Percentiles rank a stretch among this genome's conserved stretches.
Evolutionary conservation across 1,284 basidiomycete species (phyloP).

Genomic region (Ustilago trichophora): DNA sequence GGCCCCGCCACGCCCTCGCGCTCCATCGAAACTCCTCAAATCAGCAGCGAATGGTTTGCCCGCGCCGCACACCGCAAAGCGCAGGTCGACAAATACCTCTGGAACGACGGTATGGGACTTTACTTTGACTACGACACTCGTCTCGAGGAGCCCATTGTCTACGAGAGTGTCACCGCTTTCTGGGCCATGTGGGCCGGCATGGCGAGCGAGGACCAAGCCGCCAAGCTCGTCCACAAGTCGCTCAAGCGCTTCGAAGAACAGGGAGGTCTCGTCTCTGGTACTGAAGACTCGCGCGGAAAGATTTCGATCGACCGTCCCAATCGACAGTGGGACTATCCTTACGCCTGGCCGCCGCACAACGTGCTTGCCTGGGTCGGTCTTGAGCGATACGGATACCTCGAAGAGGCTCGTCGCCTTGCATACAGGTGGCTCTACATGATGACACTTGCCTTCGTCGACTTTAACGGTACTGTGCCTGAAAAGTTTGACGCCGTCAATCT

Average conservation of each 20-base stretch:
- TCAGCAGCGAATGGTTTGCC: slow-evolving; percentile 61
- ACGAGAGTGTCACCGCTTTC: slow-evolving; percentile 93
- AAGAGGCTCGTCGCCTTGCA: slow-evolving; percentile 89
- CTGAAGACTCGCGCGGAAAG: slow-evolving; percentile 93
- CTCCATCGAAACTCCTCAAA: slow-evolving; percentile 70
- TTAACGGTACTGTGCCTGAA: slow-evolving; percentile 96
- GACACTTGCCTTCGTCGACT: slow-evolving; percentile 72
- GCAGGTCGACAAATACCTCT: slow-evolving; percentile 90
- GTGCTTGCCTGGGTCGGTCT: slow-evolving; percentile 92
- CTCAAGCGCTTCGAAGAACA: slow-evolving; percentile 94
- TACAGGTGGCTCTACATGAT: slow-evolving; percentile 96
- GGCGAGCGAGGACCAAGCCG: slow-evolving; percentile 91
- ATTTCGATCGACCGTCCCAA: slow-evolving; percentile 96
- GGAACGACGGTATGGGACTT: slow-evolving; percentile 93
- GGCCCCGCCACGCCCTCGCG: slow-evolving; percentile 70
- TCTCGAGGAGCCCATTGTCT: slow-evolving; percentile 86
- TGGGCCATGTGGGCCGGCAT: slow-evolving; percentile 98
- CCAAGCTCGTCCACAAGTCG: slow-evolving; percentile 86
- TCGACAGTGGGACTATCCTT: slow-evolving; percentile 84
- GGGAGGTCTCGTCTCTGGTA: slow-evolving; percentile 94
- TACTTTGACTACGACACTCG: slow-evolving; percentile 98
- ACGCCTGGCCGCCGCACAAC: slow-evolving; percentile 78
- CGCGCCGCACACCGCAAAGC: slow-evolving; percentile 67
- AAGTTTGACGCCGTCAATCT: slow-evolving; percentile 97
- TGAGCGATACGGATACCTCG: slow-evolving; percentile 92